Conservation (phyloP, 1,284 basidiomycete genomes). For the Leccinum fallax region DNA sequence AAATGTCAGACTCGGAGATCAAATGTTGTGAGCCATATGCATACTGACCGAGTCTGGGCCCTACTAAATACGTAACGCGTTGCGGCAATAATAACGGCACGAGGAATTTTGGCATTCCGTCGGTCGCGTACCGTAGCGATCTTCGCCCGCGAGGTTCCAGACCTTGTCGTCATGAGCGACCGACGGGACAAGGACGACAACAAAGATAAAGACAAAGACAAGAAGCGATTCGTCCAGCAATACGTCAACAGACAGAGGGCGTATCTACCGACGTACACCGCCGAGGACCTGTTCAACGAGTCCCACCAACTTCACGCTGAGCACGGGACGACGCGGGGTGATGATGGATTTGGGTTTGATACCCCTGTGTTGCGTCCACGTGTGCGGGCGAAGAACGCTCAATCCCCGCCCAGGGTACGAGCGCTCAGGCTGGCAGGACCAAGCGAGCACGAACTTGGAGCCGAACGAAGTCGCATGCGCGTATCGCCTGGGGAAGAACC, state of each 20-base stretch:
- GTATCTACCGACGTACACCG: constrained; percentile 48
- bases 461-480: neutral
- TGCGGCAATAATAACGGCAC: neutral
- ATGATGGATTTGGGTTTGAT: constrained; percentile 44
- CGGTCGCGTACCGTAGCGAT: neutral
- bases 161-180: neutral
- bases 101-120: neutral
- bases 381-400: constrained; percentile 16
- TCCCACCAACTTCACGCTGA: constrained; percentile 16
- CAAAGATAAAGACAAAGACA: constrained; percentile 33
- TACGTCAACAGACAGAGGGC: constrained; percentile 54
- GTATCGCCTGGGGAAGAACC: neutral
- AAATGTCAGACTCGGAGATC: neutral
- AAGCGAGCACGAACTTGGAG: constrained; percentile 2
- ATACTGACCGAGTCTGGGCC: too few species aligned
- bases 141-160: neutral
- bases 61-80: constrained; percentile 17
- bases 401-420: constrained; percentile 2
- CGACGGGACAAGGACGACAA: constrained; percentile 15
- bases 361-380: constrained; percentile 64
- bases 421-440: neutral
- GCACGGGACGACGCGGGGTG: neutral
- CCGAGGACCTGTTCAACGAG: constrained; percentile 44
- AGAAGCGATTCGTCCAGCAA: constrained; percentile 43
- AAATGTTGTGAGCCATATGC: neutral